These are phyloP conservation scores for Sarocladiaceae sp. DNA, from an alignment of 2,329 filamentous ascomycete genomes.

Conservation along the genomic window DNA sequence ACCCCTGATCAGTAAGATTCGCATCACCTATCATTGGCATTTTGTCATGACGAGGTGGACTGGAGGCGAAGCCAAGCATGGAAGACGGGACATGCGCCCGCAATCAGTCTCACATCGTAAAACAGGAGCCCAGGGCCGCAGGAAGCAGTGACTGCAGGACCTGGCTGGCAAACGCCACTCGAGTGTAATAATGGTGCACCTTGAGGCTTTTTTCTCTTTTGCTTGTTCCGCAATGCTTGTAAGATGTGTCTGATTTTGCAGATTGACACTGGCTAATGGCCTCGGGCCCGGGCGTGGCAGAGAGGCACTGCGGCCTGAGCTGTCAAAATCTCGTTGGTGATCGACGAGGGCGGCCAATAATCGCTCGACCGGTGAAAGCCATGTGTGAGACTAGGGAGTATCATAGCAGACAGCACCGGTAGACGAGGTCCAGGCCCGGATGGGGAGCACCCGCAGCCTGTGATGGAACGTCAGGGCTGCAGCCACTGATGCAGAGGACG, in stretches of 20 bases:
- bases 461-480: constrained; percentile 1
- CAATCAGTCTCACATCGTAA: background rate
- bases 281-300: too few relatives aligned
- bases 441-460: too few relatives aligned
- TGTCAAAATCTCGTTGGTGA: too few relatives aligned
- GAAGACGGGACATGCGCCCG: background rate
- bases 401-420: background rate
- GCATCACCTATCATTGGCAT: background rate
- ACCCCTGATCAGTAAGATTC: background rate
- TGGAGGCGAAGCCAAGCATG: background rate
- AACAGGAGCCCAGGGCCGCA: background rate
- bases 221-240: too few relatives aligned
- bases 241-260: too few relatives aligned
- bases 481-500: background rate
- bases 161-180: background rate
- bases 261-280: too few relatives aligned
- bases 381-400: background rate
- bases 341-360: background rate
- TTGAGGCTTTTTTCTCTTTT: too few relatives aligned
- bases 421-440: background rate
- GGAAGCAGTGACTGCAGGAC: background rate
- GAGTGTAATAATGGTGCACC: too few relatives aligned
- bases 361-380: background rate
- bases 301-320: too few relatives aligned
- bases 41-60: too few relatives aligned